phyloP scores from a whole-genome alignment of 2,329 filamentous ascomycete species.

The Botrytis aclada region DNA sequence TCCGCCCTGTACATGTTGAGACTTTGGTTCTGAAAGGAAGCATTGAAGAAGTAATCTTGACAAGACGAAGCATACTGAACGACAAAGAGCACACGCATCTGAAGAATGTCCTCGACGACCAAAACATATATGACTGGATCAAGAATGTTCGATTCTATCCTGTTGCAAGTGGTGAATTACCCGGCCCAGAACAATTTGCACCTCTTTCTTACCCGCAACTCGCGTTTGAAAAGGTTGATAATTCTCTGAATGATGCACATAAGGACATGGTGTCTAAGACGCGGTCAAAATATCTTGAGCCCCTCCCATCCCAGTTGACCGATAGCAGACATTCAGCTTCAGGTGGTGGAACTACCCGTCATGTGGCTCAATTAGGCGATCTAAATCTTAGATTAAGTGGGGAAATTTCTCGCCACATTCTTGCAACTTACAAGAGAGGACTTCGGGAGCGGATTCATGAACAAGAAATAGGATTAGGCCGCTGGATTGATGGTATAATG shows the following conservation, averaged over 20 bases:
- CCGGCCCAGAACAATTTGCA: conserved; percentile 47
- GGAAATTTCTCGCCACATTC: neutral
- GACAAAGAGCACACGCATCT: conserved; percentile 55
- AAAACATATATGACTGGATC: conserved; percentile 58
- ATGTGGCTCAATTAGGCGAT: neutral
- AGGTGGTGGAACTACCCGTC: no score
- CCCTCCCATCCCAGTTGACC: neutral
- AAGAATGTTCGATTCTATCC: conserved; percentile 48
- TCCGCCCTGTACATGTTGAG: conserved; percentile 74
- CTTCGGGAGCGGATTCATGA: neutral
- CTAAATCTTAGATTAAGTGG: fast-evolving
- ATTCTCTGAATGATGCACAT: neutral
- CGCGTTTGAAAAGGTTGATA: conserved; percentile 42
- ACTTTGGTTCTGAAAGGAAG: conserved; percentile 77
- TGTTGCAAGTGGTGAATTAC: conserved; percentile 29
- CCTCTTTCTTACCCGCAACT: conserved; percentile 45
- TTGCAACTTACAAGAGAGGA: neutral
- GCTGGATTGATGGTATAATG: neutral
- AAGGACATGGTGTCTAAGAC: neutral
- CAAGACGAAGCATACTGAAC: neutral
- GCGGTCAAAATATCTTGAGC: neutral
- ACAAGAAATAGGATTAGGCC: neutral
- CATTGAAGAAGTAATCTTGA: conserved; percentile 75
- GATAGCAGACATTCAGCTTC: neutral
- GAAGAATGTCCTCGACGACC: conserved; percentile 57